These are phyloP conservation scores for Thermoascus crustaceus DNA, from an alignment of 2,329 filamentous ascomycete genomes.

Conservation along the genomic window DNA sequence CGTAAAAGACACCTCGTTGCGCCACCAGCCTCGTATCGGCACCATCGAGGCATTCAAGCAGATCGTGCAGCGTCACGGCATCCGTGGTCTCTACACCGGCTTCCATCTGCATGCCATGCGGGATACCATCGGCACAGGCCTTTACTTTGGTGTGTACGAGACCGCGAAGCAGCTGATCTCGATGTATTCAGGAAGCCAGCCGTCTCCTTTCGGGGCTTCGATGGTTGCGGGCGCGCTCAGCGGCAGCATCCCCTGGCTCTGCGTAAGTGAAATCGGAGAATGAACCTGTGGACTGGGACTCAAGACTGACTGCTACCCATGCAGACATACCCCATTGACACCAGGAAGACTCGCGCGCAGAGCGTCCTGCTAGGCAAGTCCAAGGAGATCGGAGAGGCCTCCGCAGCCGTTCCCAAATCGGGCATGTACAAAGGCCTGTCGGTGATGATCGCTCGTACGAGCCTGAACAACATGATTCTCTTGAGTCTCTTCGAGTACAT, in stretches of 20 bases:
- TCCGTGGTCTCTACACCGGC: slow-evolving; percentile 39
- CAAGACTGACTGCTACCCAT: slow-evolving; percentile 5
- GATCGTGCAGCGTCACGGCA: slow-evolving; percentile 36
- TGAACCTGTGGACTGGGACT: background rate
- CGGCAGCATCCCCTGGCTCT: slow-evolving; percentile 41
- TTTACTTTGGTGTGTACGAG: slow-evolving; percentile 42
- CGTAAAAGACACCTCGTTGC: slow-evolving; percentile 25
- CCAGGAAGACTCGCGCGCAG: slow-evolving; percentile 42
- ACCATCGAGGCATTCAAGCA: slow-evolving; percentile 36
- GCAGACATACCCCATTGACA: slow-evolving; percentile 42
- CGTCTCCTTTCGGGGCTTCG: slow-evolving; percentile 36
- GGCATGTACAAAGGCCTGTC: slow-evolving; percentile 43
- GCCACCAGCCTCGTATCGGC: slow-evolving; percentile 31
- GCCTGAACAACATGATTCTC: slow-evolving; percentile 42
- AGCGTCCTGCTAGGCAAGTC: slow-evolving; percentile 37
- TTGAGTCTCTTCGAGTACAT: slow-evolving; percentile 40
- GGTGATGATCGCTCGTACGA: slow-evolving; percentile 39
- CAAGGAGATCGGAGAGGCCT: slow-evolving; percentile 35
- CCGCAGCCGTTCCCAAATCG: slow-evolving; percentile 31
- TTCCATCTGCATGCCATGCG: slow-evolving; percentile 38
- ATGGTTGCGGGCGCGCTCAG: slow-evolving; percentile 40
- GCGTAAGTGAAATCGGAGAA: slow-evolving; percentile 24
- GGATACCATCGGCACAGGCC: slow-evolving; percentile 38
- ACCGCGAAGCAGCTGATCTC: slow-evolving; percentile 39
- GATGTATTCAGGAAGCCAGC: slow-evolving; percentile 33